These are phyloP conservation scores for Aspergillus arachidicola DNA, from an alignment of 2,329 filamentous ascomycete species.

Conservation along the genomic window DNA sequence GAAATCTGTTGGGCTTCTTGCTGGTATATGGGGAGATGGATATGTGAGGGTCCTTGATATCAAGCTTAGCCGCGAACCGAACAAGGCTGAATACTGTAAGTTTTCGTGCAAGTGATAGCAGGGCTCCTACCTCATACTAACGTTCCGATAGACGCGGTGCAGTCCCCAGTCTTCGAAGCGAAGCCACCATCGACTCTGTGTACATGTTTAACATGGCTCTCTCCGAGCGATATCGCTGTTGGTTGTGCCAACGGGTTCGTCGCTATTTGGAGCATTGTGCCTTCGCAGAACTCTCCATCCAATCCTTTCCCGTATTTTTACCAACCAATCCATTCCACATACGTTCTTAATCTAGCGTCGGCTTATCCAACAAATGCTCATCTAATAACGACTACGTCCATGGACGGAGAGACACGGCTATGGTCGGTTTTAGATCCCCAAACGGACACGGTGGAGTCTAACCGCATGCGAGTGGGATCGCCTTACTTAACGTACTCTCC, in stretches of 20 bases:
- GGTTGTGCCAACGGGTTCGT: slow-evolving; percentile 61
- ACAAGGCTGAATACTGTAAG: slow-evolving; percentile 38
- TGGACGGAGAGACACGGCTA: slow-evolving; percentile 58
- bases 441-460: slow-evolving; percentile 48
- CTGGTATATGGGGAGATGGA: slow-evolving; percentile 62
- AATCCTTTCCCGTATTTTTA: slow-evolving; percentile 39
- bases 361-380: slow-evolving; percentile 58
- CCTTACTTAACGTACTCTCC: slow-evolving; percentile 58
- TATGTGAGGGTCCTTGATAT: slow-evolving; percentile 58
- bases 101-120: not conserved
- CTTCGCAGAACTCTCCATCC: slow-evolving; percentile 17
- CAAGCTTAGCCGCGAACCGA: slow-evolving; percentile 31
- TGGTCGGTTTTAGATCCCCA: slow-evolving; percentile 55
- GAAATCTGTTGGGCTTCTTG: slow-evolving; percentile 55
- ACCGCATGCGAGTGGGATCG: slow-evolving; percentile 54
- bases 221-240: slow-evolving; percentile 56
- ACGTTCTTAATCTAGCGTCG: slow-evolving; percentile 45
- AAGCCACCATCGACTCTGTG: slow-evolving; percentile 56
- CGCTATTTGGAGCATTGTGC: slow-evolving; percentile 54
- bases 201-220: slow-evolving; percentile 61
- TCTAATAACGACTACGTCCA: slow-evolving; percentile 54
- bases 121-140: not conserved
- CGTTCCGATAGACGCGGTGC: slow-evolving; percentile 41
- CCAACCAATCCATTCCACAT: slow-evolving; percentile 38
- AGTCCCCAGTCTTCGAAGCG: slow-evolving; percentile 53